These are phyloP conservation scores for Fusarium abutilonis DNA, from an alignment of 2,329 filamentous ascomycete genomes.

Conservation along the genomic window DNA sequence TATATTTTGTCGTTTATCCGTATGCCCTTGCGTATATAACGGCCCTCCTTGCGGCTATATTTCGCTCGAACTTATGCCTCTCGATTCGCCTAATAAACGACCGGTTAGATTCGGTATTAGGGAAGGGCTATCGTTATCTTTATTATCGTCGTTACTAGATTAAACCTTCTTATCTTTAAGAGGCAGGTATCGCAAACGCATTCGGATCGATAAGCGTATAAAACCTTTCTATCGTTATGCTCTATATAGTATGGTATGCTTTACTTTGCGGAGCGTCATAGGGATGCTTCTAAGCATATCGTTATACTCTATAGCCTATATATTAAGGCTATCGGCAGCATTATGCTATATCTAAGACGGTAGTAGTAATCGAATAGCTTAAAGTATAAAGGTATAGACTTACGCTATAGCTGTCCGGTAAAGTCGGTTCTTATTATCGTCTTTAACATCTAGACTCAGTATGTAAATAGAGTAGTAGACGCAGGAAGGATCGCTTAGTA, in stretches of 20 bases:
- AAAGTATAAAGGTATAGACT: constrained; percentile 53
- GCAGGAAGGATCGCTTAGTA: constrained; percentile 46
- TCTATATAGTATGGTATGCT: constrained; percentile 40
- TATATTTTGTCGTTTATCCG: constrained; percentile 4
- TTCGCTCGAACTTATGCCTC: background rate
- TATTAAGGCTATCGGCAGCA: constrained; percentile 42
- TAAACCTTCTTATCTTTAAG: constrained; percentile 2
- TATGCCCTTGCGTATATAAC: too few relatives aligned
- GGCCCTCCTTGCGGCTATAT: background rate
- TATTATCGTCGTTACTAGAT: constrained; percentile 18
- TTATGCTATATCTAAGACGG: constrained; percentile 48
- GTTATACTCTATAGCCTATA: constrained; percentile 50
- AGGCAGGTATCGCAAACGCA: constrained; percentile 34
- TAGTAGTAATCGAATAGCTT: constrained; percentile 46
- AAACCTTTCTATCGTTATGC: constrained; percentile 46
- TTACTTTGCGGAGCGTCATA: constrained; percentile 31
- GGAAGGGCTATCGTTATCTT: constrained; percentile 9
- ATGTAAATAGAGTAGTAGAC: constrained; percentile 50
- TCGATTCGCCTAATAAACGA: too few relatives aligned
- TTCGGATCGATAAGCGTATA: constrained; percentile 45
- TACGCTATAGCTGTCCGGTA: constrained; percentile 52
- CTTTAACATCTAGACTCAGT: constrained; percentile 48
- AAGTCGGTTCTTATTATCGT: constrained; percentile 47
- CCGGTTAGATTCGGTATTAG: background rate
- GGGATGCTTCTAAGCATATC: constrained; percentile 45